Percentiles rank a stretch among this genome's conserved stretches.
Evolutionary conservation across 2,329 filamentous ascomycete genomes (phyloP).

Genomic region (Chrysoporthe puriensis): DNA sequence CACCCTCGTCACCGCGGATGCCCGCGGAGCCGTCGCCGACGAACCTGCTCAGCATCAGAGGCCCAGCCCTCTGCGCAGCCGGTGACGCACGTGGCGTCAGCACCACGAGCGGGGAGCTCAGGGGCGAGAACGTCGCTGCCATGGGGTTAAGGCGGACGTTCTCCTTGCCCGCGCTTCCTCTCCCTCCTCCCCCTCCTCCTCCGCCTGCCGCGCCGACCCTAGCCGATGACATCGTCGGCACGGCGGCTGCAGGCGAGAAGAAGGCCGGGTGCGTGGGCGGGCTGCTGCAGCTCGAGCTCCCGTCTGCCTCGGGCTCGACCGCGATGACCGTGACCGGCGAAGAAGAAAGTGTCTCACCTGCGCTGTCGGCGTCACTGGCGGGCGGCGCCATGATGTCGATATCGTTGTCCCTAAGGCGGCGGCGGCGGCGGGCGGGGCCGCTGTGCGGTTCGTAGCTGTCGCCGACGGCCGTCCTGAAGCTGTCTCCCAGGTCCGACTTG

Average conservation of each 20-base stretch:
- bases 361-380: constrained; percentile 15
- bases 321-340: background rate
- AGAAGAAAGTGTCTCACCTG: constrained; percentile 24
- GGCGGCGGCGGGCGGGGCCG: constrained; percentile 1
- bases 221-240: background rate
- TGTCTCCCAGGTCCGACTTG: constrained; percentile 14
- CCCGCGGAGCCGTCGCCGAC: constrained; percentile 15
- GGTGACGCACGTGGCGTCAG: constrained; percentile 7
- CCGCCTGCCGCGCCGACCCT: background rate
- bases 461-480: constrained; percentile 13
- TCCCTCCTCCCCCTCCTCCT: background rate
- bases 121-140: constrained; percentile 25
- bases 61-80: constrained; percentile 7
- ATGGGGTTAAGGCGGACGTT: constrained; percentile 25
- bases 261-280: constrained; percentile 24
- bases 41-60: constrained; percentile 23
- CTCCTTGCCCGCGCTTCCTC: constrained; percentile 11
- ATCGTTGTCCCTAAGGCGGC: background rate
- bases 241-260: constrained; percentile 4
- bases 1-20: background rate
- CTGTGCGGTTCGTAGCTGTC: background rate
- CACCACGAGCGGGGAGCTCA: constrained; percentile 5
- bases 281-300: constrained; percentile 21
- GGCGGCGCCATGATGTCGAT: constrained; percentile 10
- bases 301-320: constrained; percentile 18